These are phyloP conservation scores for Lathyrus oleraceus DNA, from an alignment of 306 rosid genomes.

Conservation along the genomic window DNA sequence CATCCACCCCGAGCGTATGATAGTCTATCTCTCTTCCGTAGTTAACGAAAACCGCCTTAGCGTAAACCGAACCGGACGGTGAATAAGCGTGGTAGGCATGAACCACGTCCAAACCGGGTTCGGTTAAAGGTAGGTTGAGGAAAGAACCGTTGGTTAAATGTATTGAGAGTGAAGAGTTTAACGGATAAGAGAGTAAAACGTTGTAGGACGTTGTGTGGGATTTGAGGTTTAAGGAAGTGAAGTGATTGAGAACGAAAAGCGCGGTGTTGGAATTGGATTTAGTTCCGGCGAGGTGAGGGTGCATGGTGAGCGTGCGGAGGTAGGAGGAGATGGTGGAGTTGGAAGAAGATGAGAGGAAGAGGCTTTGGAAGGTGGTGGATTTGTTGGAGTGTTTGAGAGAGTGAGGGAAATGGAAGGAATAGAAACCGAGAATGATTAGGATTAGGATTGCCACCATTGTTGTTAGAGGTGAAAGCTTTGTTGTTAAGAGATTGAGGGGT, in stretches of 20 bases:
- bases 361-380: slow-evolving; percentile 28
- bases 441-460: slow-evolving; percentile 40
- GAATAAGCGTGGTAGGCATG: slow-evolving; percentile 88
- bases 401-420: slow-evolving; percentile 51
- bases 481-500: slow-evolving; percentile 35
- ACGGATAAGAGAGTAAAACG: slow-evolving; percentile 74
- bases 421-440: slow-evolving; percentile 64
- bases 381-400: background rate
- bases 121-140: slow-evolving; percentile 34
- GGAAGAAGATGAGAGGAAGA: slow-evolving; percentile 64
- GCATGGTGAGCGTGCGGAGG: slow-evolving; percentile 77
- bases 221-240: slow-evolving; percentile 47
- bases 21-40: slow-evolving; percentile 73
- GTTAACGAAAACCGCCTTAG: slow-evolving; percentile 69
- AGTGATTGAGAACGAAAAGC: slow-evolving; percentile 52
- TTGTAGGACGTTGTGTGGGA: slow-evolving; percentile 54
- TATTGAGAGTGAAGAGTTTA: slow-evolving; percentile 57
- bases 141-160: slow-evolving; percentile 52
- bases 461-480: slow-evolving; percentile 50
- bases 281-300: slow-evolving; percentile 95
- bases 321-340: slow-evolving; percentile 69
- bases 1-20: slow-evolving; percentile 57
- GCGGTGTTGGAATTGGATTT: slow-evolving; percentile 48
- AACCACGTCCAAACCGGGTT: slow-evolving; percentile 41
- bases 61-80: slow-evolving; percentile 71